phyloP scores from a whole-genome alignment of 306 rosid species.

The Dalbergia cultrata region DNA sequence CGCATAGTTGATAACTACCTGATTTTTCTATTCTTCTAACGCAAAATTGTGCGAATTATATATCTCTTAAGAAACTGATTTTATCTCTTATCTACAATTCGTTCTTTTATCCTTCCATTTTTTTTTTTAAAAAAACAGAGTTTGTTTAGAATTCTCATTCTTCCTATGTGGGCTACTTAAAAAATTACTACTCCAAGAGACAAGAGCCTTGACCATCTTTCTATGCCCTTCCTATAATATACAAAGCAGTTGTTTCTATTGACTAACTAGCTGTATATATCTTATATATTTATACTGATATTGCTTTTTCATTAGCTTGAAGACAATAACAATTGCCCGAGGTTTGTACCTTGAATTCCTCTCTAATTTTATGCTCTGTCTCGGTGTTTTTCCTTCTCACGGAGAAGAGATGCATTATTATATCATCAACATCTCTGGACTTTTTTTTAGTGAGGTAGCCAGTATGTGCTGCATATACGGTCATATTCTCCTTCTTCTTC shows the following conservation, averaged over 20 bases:
- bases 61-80: conserved; percentile 1
- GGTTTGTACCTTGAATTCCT: conserved; percentile 51
- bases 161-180: conserved; percentile 67
- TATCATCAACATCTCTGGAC: neutral
- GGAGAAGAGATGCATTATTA: neutral
- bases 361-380: neutral
- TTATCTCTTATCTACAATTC: neutral
- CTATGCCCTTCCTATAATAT: conserved; percentile 52
- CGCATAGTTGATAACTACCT: neutral
- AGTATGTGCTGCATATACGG: neutral
- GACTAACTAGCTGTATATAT: neutral
- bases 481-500: conserved; percentile 1
- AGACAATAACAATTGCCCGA: conserved; percentile 32
- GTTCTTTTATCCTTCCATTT: neutral
- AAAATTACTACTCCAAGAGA: conserved; percentile 51
- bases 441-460: neutral
- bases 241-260: conserved; percentile 29
- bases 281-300: conserved; percentile 50
- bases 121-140: neutral
- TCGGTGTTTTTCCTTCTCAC: neutral
- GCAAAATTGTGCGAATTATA: neutral
- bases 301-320: conserved; percentile 52
- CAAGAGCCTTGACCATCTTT: conserved; percentile 61
- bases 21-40: neutral
- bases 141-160: conserved; percentile 46